A percentile compares a stretch with the other conserved stretches of the same genome.
These are phyloP conservation scores for Leccinum pallidistipes DNA, from an alignment of 1,284 basidiomycete genomes.

Conservation along the genomic window DNA sequence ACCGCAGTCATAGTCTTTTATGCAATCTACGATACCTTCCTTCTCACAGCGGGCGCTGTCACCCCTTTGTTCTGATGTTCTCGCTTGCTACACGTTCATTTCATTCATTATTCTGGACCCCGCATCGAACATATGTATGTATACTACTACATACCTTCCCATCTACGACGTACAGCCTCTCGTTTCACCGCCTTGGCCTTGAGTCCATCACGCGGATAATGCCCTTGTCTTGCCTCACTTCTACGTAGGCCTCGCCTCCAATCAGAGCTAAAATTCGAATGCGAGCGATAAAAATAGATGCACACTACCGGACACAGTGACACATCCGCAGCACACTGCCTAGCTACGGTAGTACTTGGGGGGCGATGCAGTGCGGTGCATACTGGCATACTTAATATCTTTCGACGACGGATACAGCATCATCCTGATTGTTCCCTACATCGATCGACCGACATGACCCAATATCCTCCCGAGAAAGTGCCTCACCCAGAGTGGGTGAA, in stretches of 20 bases:
- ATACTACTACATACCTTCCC: conserved; percentile 9
- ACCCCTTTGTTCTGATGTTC: background rate
- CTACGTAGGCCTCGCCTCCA: background rate
- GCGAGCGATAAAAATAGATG: background rate
- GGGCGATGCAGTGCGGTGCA: too few species aligned
- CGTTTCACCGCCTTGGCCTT: conserved; percentile 16
- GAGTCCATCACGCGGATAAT: background rate
- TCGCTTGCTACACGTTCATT: conserved; percentile 11
- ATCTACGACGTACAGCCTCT: background rate
- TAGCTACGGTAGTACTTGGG: too few species aligned
- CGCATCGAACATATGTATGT: conserved; percentile 16
- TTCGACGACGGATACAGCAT: background rate
- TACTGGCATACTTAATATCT: conserved; percentile 44
- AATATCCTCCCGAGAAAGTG: conserved; percentile 27
- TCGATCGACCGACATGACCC: conserved; percentile 16
- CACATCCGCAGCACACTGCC: too few species aligned
- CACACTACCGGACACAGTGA: too few species aligned
- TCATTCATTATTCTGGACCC: conserved; percentile 22
- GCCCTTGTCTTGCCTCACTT: background rate
- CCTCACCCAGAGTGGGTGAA: conserved; percentile 15
- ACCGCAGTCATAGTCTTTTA: conserved; percentile 7
- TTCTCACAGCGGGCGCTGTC: conserved; percentile 5
- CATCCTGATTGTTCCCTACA: background rate
- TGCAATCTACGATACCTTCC: conserved; percentile 22
- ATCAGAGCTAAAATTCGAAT: background rate